Evolutionary conservation across 139 green algal genomes (phyloP).

Genomic region (Coelastrella sp.): DNA sequence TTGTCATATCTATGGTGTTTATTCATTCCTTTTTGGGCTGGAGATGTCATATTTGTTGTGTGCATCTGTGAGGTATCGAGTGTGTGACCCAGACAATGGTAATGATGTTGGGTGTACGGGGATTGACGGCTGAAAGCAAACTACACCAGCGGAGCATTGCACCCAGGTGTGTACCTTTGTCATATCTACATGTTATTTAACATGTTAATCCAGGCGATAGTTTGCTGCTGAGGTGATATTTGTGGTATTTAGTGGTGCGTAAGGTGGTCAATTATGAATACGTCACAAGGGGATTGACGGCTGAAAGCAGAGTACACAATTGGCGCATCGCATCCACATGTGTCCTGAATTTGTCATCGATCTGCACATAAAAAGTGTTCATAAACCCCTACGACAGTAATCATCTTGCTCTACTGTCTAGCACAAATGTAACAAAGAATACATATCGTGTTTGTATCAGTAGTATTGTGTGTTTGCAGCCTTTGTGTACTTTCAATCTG

Average conservation of each 20-base stretch:
- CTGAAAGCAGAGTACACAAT: constrained; percentile 87
- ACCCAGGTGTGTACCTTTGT: constrained; percentile 65
- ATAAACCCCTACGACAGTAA: too few relatives aligned
- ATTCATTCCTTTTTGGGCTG: not conserved
- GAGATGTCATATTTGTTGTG: not conserved
- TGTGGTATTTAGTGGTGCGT: constrained; percentile 55
- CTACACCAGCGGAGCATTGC: constrained; percentile 84
- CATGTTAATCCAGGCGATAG: not conserved
- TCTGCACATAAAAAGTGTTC: not conserved
- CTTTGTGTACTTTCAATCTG: too few relatives aligned
- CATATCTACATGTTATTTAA: not conserved
- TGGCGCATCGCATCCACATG: constrained; percentile 83
- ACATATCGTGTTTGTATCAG: too few relatives aligned
- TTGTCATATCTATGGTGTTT: not conserved
- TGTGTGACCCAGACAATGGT: too few relatives aligned
- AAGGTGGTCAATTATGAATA: constrained; percentile 85
- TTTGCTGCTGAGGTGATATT: too few relatives aligned
- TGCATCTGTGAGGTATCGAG: not conserved
- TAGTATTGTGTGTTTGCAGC: too few relatives aligned
- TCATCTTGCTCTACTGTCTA: too few relatives aligned
- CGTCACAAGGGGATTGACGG: constrained; percentile 77
- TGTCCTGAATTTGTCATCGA: not conserved
- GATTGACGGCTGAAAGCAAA: constrained; percentile 85
- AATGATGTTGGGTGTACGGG: too few relatives aligned
- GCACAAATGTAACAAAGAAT: too few relatives aligned